Evolutionary conservation across 2,329 filamentous ascomycete species (phyloP), one percentile per base, ranked within the genome.

Genomic region (Pezicula neosporulosa): DNA sequence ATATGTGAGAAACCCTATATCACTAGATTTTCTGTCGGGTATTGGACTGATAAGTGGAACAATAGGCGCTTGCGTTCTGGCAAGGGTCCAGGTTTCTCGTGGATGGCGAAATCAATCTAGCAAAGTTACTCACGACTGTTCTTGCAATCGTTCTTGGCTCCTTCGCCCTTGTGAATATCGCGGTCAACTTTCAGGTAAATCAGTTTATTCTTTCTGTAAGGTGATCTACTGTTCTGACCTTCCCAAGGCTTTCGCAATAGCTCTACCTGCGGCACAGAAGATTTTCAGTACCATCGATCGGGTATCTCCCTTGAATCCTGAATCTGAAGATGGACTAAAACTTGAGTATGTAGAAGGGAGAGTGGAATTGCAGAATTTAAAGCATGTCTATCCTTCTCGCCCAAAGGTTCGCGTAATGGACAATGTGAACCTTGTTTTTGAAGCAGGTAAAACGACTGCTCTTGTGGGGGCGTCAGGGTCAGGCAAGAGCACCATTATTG

Each of bases 271-370:
- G 3, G 90, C 89, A 2, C 80, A 82, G 50, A 96, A 96, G 73
- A 95, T 97, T 54, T 96, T 86, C 72, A 87, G 83, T 65, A 96
- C 91, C 2, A 97, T 97, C 59, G 91, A 97, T 68, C 86, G 93
- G 47, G 62, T 72, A 2, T 96, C 92, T 0, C 90, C 91, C 1
- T 77, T 97, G 43, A 87, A 97, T 63, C 84, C 91, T 0, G 81
- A 82, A 7, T 81, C 78, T 4, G 78, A 86, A 1, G 74, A 78
- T 12, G 93, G 92, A n/a, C 74, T 81, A 53, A 90, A 77, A 59
- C 78, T 92, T 1, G 83, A 90, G 2, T 69, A 80, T 15, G 35
- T 43, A 19, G 74, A 85, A 53, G 91, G 92, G 21, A 81, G 81
- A 18, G 86, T 97, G 53, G 86, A 90, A 57, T 79, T 97, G 38